Conservation (phyloP, 805 yeast genomes). For the Ogataea populi-albae region DNA sequence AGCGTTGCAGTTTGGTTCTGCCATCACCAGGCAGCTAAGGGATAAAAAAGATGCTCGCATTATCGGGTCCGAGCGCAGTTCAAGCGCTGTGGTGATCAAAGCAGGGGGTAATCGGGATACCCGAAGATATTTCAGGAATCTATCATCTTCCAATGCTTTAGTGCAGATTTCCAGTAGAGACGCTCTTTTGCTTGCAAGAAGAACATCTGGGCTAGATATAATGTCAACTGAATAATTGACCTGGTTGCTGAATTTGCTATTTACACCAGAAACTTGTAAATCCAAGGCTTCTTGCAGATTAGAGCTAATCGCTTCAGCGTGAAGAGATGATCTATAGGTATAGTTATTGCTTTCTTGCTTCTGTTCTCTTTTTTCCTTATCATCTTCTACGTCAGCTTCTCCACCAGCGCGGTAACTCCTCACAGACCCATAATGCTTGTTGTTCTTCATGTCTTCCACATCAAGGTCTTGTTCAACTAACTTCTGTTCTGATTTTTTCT, state of each 20-base stretch:
- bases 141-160: conserved; percentile 19
- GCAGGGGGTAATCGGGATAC: conserved; percentile 13
- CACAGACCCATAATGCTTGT: conserved; percentile 32
- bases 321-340: neutral
- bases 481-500: no score
- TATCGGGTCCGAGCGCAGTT: conserved; percentile 6
- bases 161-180: conserved; percentile 28
- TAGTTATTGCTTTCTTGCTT: no score
- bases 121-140: conserved; percentile 18
- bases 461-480: no score
- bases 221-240: conserved; percentile 14
- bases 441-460: no score
- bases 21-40: conserved; percentile 4
- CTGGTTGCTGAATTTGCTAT: conserved; percentile 16
- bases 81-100: conserved; percentile 4
- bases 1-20: conserved; percentile 4
- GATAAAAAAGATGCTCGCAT: conserved; percentile 7
- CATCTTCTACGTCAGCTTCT: conserved; percentile 9
- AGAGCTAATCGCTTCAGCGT: conserved; percentile 12
- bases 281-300: conserved; percentile 26
- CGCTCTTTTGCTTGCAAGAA: conserved; percentile 14
- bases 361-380: no score
- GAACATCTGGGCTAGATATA: conserved; percentile 11
- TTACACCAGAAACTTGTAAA: conserved; percentile 35
- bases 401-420: conserved; percentile 28